Conservation (phyloP, 768 basidiomycete species). For the Serendipita sp. region DNA sequence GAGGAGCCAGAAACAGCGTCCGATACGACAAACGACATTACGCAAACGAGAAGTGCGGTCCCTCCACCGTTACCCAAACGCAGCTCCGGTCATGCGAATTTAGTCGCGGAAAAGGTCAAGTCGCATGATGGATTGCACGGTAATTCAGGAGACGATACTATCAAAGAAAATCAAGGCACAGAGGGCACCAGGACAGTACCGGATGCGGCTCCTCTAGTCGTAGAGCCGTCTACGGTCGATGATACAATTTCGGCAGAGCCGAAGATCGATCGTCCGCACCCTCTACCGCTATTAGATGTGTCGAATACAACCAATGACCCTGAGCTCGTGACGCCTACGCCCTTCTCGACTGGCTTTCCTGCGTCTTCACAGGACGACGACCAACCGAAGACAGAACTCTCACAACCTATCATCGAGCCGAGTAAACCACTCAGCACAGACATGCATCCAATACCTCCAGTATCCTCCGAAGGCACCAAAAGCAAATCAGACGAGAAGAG, state of each 20-base stretch:
- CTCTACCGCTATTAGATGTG: too few relatives aligned
- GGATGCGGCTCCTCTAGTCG: slow-evolving; percentile 7
- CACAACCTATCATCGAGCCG: too few relatives aligned
- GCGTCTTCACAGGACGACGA: too few relatives aligned
- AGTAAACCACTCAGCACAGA: slow-evolving; percentile 5
- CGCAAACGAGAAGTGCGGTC: slow-evolving; percentile 9
- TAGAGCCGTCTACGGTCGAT: background rate
- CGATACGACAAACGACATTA: slow-evolving; percentile 10
- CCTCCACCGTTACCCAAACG: slow-evolving; percentile 41
- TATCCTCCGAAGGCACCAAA: slow-evolving; percentile 19
- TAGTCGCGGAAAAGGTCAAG: slow-evolving; percentile 3
- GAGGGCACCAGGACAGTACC: slow-evolving; percentile 6
- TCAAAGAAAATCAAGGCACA: background rate
- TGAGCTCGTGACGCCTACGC: too few relatives aligned
- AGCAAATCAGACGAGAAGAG: slow-evolving; percentile 18
- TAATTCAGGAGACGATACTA: background rate
- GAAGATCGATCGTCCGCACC: too few relatives aligned
- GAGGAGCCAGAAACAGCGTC: slow-evolving; percentile 23
- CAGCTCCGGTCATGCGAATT: slow-evolving; percentile 23
- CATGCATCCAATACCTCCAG: slow-evolving; percentile 16
- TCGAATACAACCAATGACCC: too few relatives aligned
- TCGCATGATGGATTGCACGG: background rate
- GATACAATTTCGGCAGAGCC: too few relatives aligned
- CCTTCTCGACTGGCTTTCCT: too few relatives aligned
- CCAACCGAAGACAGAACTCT: too few relatives aligned